A percentile compares a stretch with the other conserved stretches of the same genome.
phyloP scores from a whole-genome alignment of 2,329 filamentous ascomycete species.

The Stagonosporopsis chrysanthemi region DNA sequence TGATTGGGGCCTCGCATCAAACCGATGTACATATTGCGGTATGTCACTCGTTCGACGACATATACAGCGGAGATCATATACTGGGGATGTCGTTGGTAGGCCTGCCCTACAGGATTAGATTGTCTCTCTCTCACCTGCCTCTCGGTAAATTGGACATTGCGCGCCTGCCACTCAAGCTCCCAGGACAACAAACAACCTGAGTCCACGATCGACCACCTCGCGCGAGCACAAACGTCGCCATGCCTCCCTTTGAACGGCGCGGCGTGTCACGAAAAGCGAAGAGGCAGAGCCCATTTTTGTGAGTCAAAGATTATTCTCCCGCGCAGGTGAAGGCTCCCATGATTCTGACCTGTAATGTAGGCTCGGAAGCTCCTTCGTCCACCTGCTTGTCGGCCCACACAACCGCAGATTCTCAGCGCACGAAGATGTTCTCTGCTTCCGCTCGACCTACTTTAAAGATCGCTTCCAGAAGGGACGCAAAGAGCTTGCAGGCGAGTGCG shows the following conservation, averaged over 20 bases:
- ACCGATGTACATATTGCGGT: no score
- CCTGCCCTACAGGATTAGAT: not conserved
- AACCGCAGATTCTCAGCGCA: constrained; percentile 5
- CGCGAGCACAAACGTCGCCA: not conserved
- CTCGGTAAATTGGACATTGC: not conserved
- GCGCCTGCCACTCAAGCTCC: not conserved
- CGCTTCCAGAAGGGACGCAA: not conserved
- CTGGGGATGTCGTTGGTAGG: not conserved
- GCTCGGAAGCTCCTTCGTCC: not conserved
- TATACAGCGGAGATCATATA: not conserved
- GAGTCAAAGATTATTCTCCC: not conserved
- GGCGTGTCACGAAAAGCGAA: not conserved
- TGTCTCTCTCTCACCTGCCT: not conserved
- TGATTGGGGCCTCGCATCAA: no score
- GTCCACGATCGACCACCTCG: not conserved
- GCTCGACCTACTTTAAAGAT: not conserved
- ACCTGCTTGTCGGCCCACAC: constrained; percentile 1
- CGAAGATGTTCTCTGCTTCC: not conserved
- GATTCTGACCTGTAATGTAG: not conserved
- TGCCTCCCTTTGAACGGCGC: not conserved
- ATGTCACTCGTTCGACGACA: no score
- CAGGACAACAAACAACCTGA: not conserved
- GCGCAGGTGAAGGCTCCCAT: no score
- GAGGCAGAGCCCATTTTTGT: constrained; percentile 1
- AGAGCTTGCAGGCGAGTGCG: not conserved